Evolutionary conservation across 208 protist species (phyloP), one percentile per base, ranked within the genome.

Genomic region (Leishmania major): DNA sequence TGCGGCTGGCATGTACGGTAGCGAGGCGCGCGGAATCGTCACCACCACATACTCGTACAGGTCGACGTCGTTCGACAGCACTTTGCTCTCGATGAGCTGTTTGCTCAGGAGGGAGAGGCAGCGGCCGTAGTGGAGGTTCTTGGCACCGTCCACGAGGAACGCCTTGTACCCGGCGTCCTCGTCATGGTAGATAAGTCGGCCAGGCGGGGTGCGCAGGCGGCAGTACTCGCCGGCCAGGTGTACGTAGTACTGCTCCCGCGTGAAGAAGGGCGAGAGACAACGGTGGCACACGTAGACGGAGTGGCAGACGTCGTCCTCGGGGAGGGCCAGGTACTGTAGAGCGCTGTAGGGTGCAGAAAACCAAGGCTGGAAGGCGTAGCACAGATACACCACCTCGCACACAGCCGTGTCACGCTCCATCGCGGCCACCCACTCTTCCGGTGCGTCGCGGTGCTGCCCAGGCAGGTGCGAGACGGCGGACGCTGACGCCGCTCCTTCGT

Each of bases 11-110:
- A 80, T 43, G 77, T 84, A 92, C 8, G 90, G 92, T 35, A 94
- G 77, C 19, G 85, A 83, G 1, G 76, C 84, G 11, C 90, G 89
- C 0, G 89, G 90, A 2, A 88, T 71, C 47, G 92, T 94, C 45
- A 92, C 88, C 51, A 95, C 85, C 45, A 94, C 91, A 67, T 92
- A 94, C 84, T 95, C 92, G 82, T 93, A 94, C 17, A 95, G 76
- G 59, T 95, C 92, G n/a, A 95, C 92, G 77, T 95, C 92, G 55
- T 89, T 95, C 31, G 53, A 60, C 4, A 95, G 79, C 35, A 93
- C 67, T 70, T 95, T 95, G 77, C 92, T 95, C 82, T 95, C 92
- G 59, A 95, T 88, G 60, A 94, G 92, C 31, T 82, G 77, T 57
- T 94, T 94, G 17, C 90, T 89, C 8, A 95, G 69, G 49, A 95